Evolutionary conservation across 1,284 basidiomycete genomes (phyloP), one percentile per base, ranked within the genome.

Genomic region (Cryptococcus sp.): DNA sequence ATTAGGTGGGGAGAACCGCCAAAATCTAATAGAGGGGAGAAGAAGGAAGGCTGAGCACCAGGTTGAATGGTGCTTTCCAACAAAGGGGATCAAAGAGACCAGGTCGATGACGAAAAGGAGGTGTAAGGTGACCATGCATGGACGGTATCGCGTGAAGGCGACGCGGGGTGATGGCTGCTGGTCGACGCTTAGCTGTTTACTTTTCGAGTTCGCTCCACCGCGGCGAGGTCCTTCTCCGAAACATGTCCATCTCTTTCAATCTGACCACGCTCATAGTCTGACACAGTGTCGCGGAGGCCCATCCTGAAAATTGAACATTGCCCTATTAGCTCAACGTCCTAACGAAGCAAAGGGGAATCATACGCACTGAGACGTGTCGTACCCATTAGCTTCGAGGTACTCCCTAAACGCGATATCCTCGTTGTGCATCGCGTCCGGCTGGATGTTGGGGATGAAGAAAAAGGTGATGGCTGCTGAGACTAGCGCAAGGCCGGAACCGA

Each of bases 341-440:
- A 57, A 88, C 87, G 84, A 92, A 92, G 83, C 11, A 17, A 7
- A 49, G 39, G 41, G 13, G 29, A 10, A 13, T 34, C 13, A 29
- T 19, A 63, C 62, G 59, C 55, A 65, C 65, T 59, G 45, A 10
- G 83, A 81, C 41, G 86, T 87, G 70, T 93, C 89, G 69, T 85
- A 93, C 5, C 90, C 90, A 69, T 91, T 74, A 11, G 77, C 81
- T 66, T 86, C 86, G 54, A 93, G 83, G 72, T 92, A 92, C 65
- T 82, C 83, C 59, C 89, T 88, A 84, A 93, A 93, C 83, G 11
- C 44, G 41, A 72, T 78, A 76, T 94, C 91, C 77, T 93, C 91
- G 47, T 84, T 81, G 22, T 78, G 78, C 89, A 94, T 93, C 43
- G 88, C 87, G 65, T 95, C 90, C 34, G 85, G 83, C 19, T 81